phyloP scores from a whole-genome alignment of 768 basidiomycete genomes.

The Galerina marginata region DNA sequence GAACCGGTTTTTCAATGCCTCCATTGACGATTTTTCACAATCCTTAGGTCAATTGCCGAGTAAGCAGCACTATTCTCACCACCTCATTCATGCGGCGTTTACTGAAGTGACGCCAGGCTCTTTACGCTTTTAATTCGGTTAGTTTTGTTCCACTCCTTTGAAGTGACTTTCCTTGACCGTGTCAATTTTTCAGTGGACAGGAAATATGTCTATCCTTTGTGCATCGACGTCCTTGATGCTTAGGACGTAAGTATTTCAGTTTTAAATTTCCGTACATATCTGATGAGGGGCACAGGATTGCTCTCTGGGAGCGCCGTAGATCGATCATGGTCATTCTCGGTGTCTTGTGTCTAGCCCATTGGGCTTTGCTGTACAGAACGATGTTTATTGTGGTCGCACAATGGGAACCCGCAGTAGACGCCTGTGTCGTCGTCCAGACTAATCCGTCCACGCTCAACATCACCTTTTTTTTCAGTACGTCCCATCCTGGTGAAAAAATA shows the following conservation, averaged over 20 bases:
- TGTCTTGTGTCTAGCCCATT: slow-evolving; percentile 63
- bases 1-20: slow-evolving; percentile 8
- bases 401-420: slow-evolving; percentile 46
- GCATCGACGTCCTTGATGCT: slow-evolving; percentile 74
- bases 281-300: slow-evolving; percentile 48
- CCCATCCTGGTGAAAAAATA: background rate
- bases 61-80: slow-evolving; percentile 33
- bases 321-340: slow-evolving; percentile 56
- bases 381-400: slow-evolving; percentile 69
- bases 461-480: slow-evolving; percentile 75
- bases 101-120: slow-evolving; percentile 42
- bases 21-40: slow-evolving; percentile 2
- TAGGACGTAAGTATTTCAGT: slow-evolving; percentile 55
- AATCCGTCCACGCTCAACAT: slow-evolving; percentile 63
- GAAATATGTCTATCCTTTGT: slow-evolving; percentile 68
- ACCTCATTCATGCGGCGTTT: background rate
- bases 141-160: slow-evolving; percentile 17
- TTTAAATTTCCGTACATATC: background rate
- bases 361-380: slow-evolving; percentile 69
- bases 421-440: slow-evolving; percentile 59
- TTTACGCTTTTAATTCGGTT: slow-evolving; percentile 77
- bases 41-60: slow-evolving; percentile 62
- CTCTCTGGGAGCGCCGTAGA: slow-evolving; percentile 69
- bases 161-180: background rate
- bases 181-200: slow-evolving; percentile 51